Percentiles rank a stretch among this genome's conserved stretches.
phyloP scores from a whole-genome alignment of 139 green algal genomes.

The Haematococcus sp. region DNA sequence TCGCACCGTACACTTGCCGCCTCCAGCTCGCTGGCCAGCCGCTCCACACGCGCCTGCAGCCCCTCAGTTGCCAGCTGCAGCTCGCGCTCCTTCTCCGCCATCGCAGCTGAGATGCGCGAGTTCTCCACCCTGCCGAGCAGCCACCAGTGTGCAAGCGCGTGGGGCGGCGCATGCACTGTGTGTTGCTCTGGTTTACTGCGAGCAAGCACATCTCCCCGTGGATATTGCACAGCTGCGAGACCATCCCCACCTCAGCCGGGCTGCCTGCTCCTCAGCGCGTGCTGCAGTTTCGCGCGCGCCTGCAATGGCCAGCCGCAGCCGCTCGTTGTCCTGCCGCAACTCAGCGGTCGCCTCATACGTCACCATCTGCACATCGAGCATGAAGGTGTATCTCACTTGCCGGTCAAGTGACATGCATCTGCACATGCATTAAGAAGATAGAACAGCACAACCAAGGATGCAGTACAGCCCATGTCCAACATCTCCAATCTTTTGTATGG shows the following conservation, averaged over 20 bases:
- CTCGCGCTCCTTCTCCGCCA: slow-evolving; percentile 46
- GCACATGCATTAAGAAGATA: too few species aligned
- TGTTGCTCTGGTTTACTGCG: too few species aligned
- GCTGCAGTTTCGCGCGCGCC: slow-evolving; percentile 13
- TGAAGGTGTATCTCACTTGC: neutral
- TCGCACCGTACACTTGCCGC: slow-evolving; percentile 23
- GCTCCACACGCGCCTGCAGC: slow-evolving; percentile 34
- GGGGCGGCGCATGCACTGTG: too few species aligned
- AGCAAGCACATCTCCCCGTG: too few species aligned
- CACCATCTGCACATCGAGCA: slow-evolving; percentile 10
- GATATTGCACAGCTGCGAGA: too few species aligned
- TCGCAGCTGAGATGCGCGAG: slow-evolving; percentile 12
- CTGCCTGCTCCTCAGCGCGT: slow-evolving; percentile 27
- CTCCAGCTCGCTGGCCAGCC: slow-evolving; percentile 43
- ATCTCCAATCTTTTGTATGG: too few species aligned
- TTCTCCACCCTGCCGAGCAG: slow-evolving; percentile 13
- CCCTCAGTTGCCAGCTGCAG: slow-evolving; percentile 23
- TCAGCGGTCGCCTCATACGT: slow-evolving; percentile 25
- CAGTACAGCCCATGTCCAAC: too few species aligned
- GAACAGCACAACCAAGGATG: too few species aligned
- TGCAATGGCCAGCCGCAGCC: slow-evolving; percentile 14
- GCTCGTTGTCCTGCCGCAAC: slow-evolving; percentile 17
- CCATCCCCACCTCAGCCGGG: neutral
- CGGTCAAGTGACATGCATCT: too few species aligned
- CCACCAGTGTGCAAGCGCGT: neutral